Evolutionary conservation across 176 grass and related monocot genomes (phyloP), one percentile per base, ranked within the genome.

Genomic region (Oryza longistaminata): DNA sequence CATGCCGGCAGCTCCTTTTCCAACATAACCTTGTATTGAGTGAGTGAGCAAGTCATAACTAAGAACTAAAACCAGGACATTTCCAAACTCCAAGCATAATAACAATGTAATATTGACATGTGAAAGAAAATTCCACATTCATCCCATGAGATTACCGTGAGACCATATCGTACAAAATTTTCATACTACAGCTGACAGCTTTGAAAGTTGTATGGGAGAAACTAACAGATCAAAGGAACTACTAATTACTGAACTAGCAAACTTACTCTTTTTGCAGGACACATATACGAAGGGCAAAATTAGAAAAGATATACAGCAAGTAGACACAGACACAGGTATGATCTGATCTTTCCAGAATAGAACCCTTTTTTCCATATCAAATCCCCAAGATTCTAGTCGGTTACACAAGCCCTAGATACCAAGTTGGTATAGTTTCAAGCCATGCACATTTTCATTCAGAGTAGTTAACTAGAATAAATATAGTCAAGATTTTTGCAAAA

Each of bases 21-120:
- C 81, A 88, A 60, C 81, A 83, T 73, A 78, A 52, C 74, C 74
- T 88, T 71, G 66, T 31, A 66, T 64, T 77, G 61, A 48, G 72
- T 71, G 67, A 68, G 11, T 3, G 3, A 6, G 31, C 26, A 49
- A 87, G 43, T 14, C 33, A 74, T 39, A 27, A 52, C 31, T 67
- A 55, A 33, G 19, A 46, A 11, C 24, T n/a, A 75, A 76, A 45
- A 44, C 34, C 21, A 49, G 27, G 46, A 49, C 46, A 0, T 43
- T 43, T 10, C 42, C 42, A 43, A 10, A 43, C 42, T 10, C 42
- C 42, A 43, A 43, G 42, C 16, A 77, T 70, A 22, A 68, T 75
- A 75, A 16, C 16, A 87, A 17, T 14, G 2, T 53, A 52, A 8
- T 11, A 45, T 46, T 67, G 40, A 21, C 26, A 67, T 50, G 42